Conservation (phyloP, 1,284 basidiomycete species). For the Ceratobasidium sp. region DNA sequence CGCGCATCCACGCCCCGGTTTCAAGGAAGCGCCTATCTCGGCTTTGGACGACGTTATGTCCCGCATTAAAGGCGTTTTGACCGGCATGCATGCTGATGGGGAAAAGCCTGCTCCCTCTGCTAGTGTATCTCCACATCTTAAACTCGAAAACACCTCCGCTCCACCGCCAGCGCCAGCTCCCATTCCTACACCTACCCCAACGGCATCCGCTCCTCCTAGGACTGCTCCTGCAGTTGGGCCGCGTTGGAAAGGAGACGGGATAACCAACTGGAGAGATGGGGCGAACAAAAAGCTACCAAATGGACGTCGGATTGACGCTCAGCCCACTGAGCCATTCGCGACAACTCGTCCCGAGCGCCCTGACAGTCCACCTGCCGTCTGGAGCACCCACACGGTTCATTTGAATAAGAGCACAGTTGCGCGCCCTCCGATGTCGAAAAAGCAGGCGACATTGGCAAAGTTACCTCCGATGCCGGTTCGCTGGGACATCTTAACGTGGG, state of each 20-base stretch:
- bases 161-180: slow-evolving; percentile 47
- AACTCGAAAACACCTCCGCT: neutral
- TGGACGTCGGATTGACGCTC: neutral
- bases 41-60: slow-evolving; percentile 87
- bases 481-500: slow-evolving; percentile 78
- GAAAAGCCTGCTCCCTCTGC: slow-evolving; percentile 48
- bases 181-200: slow-evolving; percentile 44
- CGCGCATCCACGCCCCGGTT: slow-evolving; percentile 49
- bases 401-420: slow-evolving; percentile 47
- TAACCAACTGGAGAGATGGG: slow-evolving; percentile 25
- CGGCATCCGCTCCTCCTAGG: slow-evolving; percentile 35
- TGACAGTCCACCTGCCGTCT: slow-evolving; percentile 37
- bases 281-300: slow-evolving; percentile 19
- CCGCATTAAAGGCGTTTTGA: slow-evolving; percentile 85
- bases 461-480: slow-evolving; percentile 58
- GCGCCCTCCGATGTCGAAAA: slow-evolving; percentile 60
- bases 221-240: slow-evolving; percentile 51
- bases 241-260: slow-evolving; percentile 9
- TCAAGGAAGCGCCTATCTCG: slow-evolving; percentile 74
- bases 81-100: slow-evolving; percentile 67
- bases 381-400: slow-evolving; percentile 49
- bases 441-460: slow-evolving; percentile 59
- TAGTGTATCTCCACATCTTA: neutral
- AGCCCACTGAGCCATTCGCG: slow-evolving; percentile 25
- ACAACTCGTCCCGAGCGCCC: slow-evolving; percentile 19